Conservation (phyloP, 257 asterid species). For the Leonotis leonurus region DNA sequence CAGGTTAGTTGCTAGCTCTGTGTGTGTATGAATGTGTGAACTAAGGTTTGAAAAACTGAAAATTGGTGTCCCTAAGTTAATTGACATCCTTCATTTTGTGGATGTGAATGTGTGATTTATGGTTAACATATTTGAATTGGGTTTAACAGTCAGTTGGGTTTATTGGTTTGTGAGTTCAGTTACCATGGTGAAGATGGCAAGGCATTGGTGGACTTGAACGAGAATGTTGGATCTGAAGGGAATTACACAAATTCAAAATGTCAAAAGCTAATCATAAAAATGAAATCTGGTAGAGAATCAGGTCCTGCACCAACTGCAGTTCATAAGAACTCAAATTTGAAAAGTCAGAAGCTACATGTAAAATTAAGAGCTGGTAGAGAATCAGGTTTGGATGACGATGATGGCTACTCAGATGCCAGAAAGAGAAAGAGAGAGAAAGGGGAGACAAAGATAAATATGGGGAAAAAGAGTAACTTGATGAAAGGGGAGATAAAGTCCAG, state of each 20-base stretch:
- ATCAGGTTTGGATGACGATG: constrained; percentile 32
- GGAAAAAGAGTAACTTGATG: constrained; percentile 42
- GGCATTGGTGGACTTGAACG: constrained; percentile 69
- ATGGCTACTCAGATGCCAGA: constrained; percentile 45
- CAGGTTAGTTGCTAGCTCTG: background rate
- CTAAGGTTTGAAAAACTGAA: constrained; percentile 5
- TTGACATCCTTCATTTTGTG: background rate
- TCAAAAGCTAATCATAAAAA: constrained; percentile 63
- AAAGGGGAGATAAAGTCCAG: constrained; percentile 52
- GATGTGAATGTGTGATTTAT: background rate
- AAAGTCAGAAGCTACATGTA: constrained; percentile 60
- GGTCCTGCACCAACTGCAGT: constrained; percentile 51
- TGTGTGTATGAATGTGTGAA: constrained; percentile 6
- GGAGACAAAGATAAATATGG: constrained; percentile 49
- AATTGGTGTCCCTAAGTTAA: background rate
- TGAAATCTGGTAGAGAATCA: constrained; percentile 31
- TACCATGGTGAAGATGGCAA: constrained; percentile 76
- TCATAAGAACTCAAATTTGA: constrained; percentile 41
- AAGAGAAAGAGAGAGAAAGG: constrained; percentile 35
- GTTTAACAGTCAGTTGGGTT: background rate
- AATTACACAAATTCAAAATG: constrained; percentile 52
- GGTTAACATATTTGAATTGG: background rate
- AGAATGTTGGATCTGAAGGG: constrained; percentile 53
- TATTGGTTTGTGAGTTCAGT: constrained; percentile 30
- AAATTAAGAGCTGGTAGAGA: constrained; percentile 41